Evolutionary conservation across 208 protist species (phyloP), one percentile per base, ranked within the genome.

Genomic region (Leishmania tarentolae): DNA sequence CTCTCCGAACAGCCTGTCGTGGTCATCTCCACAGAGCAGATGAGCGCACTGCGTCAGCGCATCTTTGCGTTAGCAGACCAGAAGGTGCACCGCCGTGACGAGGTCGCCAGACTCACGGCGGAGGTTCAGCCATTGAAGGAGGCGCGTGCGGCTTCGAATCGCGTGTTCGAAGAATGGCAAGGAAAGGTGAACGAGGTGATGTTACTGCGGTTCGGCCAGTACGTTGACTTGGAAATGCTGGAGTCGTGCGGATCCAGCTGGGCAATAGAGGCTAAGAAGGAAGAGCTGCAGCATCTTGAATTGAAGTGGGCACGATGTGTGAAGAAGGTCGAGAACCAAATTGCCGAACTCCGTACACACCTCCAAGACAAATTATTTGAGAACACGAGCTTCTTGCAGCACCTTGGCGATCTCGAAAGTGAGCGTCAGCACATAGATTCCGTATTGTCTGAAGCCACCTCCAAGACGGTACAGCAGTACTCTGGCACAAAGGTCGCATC

Each of bases 161-260:
- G 86, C 17, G 86, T 92, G 3, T 90, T 94, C 75, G 73, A 87
- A 37, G 85, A 95, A 56, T 98, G 96, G 94, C 91, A 98, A 78
- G 89, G 87, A 11, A 92, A 93, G 79, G 93, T 98, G 35, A 89
- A 90, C 74, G 98, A 99, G 69, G 94, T 98, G 50, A 98, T 99
- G 94, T 87, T 98, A 82, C 87, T 99, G 65, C 98, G 98, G 86
- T 99, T 99, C 82, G 98, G 98, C 19, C 93, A 96, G 73, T 86
- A 90, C 31, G 94, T 99, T 17, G 95, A 99, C 65, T 76, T 99
- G 28, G 98, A 99, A 80, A 88, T 94, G 82, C 87, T 99, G 13
- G 95, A 98, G 80, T 92, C 90, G 19, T 93, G 93, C 66, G 90
- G 90, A 31, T 92, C 96, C 11, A 96, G 96, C 85, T 90, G 94